A percentile compares a stretch with the other conserved stretches of the same genome.
phyloP scores from a whole-genome alignment of 2,329 filamentous ascomycete genomes.

The Phialophora verrucosa region DNA sequence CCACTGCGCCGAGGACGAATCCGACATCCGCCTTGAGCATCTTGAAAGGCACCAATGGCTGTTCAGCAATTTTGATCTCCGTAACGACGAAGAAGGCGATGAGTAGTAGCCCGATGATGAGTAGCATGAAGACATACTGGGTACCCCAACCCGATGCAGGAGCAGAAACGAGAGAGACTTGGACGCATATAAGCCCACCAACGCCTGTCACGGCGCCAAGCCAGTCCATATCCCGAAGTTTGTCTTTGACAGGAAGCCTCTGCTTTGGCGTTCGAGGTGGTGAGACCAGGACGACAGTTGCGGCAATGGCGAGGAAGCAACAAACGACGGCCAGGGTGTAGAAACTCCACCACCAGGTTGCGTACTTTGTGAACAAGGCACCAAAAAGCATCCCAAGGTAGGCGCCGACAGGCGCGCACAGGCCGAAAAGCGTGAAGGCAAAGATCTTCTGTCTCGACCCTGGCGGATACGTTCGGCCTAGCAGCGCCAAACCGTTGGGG shows the following conservation, averaged over 20 bases:
- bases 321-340: constrained; percentile 49
- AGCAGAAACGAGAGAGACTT: constrained; percentile 68
- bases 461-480: constrained; percentile 61
- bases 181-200: constrained; percentile 63
- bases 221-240: constrained; percentile 46
- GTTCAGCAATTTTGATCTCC: constrained; percentile 49
- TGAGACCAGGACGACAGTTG: constrained; percentile 46
- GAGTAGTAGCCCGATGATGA: constrained; percentile 56
- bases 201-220: constrained; percentile 51
- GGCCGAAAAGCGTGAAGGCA: constrained; percentile 57
- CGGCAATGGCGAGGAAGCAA: constrained; percentile 43
- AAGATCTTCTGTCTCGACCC: constrained; percentile 60
- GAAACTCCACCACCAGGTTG: constrained; percentile 56
- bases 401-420: constrained; percentile 51
- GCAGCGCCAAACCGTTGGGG: constrained; percentile 66
- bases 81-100: constrained; percentile 55
- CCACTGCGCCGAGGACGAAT: constrained; percentile 62
- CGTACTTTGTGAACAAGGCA: constrained; percentile 39
- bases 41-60: constrained; percentile 55
- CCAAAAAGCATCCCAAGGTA: constrained; percentile 44
- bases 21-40: constrained; percentile 54
- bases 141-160: constrained; percentile 61
- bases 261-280: constrained; percentile 37
- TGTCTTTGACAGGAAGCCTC: constrained; percentile 38
- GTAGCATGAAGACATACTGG: constrained; percentile 57